phyloP scores from a whole-genome alignment of 176 grass and related monocot genomes.

The Ensete ventricosum region DNA sequence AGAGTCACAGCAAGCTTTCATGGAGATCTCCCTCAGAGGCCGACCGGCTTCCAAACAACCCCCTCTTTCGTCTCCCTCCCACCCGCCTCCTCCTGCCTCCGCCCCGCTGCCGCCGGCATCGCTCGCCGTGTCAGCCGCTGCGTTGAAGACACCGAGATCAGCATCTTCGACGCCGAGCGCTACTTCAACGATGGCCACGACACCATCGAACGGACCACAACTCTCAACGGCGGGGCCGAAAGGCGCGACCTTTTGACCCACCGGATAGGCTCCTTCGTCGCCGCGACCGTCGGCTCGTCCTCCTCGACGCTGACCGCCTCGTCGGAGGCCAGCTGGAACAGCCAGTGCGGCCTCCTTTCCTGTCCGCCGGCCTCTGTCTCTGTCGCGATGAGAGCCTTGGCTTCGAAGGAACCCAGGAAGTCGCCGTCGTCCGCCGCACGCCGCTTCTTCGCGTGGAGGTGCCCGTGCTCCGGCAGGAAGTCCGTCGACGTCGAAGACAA shows the following conservation, averaged over 20 bases:
- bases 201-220: neutral
- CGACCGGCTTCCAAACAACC: neutral
- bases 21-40: neutral
- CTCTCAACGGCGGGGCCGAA: neutral
- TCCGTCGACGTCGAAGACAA: conserved; percentile 30
- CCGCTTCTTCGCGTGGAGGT: conserved; percentile 23
- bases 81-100: conserved; percentile 10
- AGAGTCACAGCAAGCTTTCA: neutral
- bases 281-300: neutral
- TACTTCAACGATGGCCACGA: conserved; percentile 32
- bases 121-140: conserved; percentile 11
- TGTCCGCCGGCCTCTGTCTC: neutral
- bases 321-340: conserved; percentile 39
- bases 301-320: conserved; percentile 17
- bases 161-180: conserved; percentile 38
- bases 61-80: conserved; percentile 15
- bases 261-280: conserved; percentile 8
- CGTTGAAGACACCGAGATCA: conserved; percentile 25
- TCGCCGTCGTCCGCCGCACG: conserved; percentile 3
- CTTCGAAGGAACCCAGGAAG: conserved; percentile 17
- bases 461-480: conserved; percentile 27
- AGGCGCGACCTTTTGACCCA: neutral
- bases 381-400: conserved; percentile 1
- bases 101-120: neutral
- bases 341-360: conserved; percentile 26